Conservation (phyloP, 73 alveolate genomes). For the Symbiodinium pilosum region DNA sequence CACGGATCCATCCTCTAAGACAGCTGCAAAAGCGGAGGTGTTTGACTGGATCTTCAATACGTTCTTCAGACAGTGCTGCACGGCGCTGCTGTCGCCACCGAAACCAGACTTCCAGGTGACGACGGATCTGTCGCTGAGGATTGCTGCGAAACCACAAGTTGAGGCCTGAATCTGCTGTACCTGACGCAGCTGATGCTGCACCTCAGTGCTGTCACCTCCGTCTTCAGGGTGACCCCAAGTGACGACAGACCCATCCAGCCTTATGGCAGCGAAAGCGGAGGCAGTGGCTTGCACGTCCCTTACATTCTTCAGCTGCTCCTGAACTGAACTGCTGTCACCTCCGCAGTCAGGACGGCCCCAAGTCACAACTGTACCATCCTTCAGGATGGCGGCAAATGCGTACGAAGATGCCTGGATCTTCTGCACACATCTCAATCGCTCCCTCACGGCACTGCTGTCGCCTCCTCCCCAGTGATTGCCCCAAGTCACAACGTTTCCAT, state of each 20-base stretch:
- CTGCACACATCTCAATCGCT: neutral
- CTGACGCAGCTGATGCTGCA: neutral
- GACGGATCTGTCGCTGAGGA: neutral
- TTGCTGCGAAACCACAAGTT: neutral
- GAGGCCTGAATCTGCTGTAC: neutral
- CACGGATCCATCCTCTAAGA: neutral
- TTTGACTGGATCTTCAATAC: neutral
- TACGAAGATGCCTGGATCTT: neutral
- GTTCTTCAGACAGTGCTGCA: neutral
- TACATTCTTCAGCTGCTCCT: neutral
- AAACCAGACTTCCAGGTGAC: neutral
- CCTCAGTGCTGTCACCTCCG: neutral
- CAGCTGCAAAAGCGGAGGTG: neutral
- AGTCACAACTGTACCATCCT: neutral
- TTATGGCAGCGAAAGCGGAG: neutral
- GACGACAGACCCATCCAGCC: neutral
- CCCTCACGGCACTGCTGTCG: neutral
- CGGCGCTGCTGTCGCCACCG: neutral
- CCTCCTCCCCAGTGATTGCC: constrained; percentile 6
- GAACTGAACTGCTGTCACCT: neutral
- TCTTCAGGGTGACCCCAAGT: neutral
- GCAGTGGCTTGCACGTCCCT: neutral
- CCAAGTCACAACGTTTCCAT: neutral
- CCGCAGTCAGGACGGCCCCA: neutral
- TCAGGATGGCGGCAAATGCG: neutral